Conservation (phyloP, 1,284 basidiomycete genomes). For the Tilletia walkeri region DNA sequence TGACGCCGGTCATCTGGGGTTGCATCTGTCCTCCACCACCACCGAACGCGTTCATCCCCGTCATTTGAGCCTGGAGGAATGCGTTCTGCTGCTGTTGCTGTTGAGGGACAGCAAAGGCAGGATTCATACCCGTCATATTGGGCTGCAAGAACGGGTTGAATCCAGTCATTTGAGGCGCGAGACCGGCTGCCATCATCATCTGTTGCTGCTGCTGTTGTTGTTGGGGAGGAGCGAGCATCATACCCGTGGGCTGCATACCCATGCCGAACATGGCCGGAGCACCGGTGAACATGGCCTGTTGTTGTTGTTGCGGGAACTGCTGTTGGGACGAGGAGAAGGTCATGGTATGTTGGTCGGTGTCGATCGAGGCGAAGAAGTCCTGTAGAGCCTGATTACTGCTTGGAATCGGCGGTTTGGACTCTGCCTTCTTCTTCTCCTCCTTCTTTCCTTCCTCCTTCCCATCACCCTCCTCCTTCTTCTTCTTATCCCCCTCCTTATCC, state of each 20-base stretch:
- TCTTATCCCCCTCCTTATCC: constrained; percentile 26
- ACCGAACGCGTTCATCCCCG: constrained; percentile 59
- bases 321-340: not conserved
- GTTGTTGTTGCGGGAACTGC: not conserved
- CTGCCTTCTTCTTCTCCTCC: constrained; percentile 29
- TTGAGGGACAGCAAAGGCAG: constrained; percentile 18
- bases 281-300: constrained; percentile 17
- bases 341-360: constrained; percentile 74
- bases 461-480: constrained; percentile 18
- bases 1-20: constrained; percentile 65
- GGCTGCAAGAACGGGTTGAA: constrained; percentile 32
- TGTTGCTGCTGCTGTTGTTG: not conserved
- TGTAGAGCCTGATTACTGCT: constrained; percentile 61
- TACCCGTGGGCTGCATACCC: constrained; percentile 12
- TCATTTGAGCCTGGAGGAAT: constrained; percentile 55
- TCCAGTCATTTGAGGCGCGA: constrained; percentile 20
- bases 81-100: constrained; percentile 57
- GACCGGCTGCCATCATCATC: constrained; percentile 6
- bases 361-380: constrained; percentile 91
- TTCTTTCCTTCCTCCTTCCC: constrained; percentile 24
- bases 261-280: not conserved
- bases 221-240: not conserved
- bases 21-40: constrained; percentile 61
- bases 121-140: constrained; percentile 34
- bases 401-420: constrained; percentile 33